Base-by-base conservation (phyloP, 768 basidiomycete genomes). In the Sporobolomyces phaffii region DNA sequence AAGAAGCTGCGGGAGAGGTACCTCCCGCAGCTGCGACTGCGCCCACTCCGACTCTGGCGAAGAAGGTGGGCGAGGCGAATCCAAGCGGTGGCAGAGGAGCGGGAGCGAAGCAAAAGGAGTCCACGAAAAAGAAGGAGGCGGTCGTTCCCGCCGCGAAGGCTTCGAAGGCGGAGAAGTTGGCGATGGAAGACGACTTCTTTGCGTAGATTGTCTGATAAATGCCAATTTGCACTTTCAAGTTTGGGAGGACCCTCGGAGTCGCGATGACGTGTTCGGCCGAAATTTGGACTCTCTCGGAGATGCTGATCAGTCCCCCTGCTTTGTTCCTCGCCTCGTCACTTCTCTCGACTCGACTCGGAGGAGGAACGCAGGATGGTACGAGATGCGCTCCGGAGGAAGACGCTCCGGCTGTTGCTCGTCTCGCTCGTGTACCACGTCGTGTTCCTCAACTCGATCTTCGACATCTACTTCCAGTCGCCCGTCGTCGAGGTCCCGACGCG, bases 371-470 rank as follows among this genome's bases (percentile, higher is more conserved):
- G n/a, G n/a, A 49, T 31, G 48, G 11, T 20, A 26, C 48, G 24
- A 8, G 48, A 11, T 9, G 20, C 50, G 5, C 9, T 3, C 31
- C 29, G 31, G 17, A 51, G 29, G 38, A 34, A 43, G 43, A 45
- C 49, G 38, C 22, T 13, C 3, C 5, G 22, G 26, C 40, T 76
- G 5, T 81, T 90, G 20, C 64, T 83, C n/a, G 76, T 88, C 45
- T 87, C 87, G 36, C 81, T 91, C 41, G 74, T 86, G 43, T 90
- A 90, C 74, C 89, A 91, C 74, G 76, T 88, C 58, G 80, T 85
- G 8, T 89, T 84, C 77, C 65, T 76, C 38, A 41, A 57, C 10
- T 60, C 69, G 28, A 73, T 78, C 61, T 92, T 92, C 78, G 88
- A 91, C 78, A 90, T 89, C 77, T 92, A 91, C 76, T 92, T 92